Evolutionary conservation across 2,329 filamentous ascomycete genomes (phyloP), one percentile per base, ranked within the genome.

Genomic region (Aspergillus luchuensis): DNA sequence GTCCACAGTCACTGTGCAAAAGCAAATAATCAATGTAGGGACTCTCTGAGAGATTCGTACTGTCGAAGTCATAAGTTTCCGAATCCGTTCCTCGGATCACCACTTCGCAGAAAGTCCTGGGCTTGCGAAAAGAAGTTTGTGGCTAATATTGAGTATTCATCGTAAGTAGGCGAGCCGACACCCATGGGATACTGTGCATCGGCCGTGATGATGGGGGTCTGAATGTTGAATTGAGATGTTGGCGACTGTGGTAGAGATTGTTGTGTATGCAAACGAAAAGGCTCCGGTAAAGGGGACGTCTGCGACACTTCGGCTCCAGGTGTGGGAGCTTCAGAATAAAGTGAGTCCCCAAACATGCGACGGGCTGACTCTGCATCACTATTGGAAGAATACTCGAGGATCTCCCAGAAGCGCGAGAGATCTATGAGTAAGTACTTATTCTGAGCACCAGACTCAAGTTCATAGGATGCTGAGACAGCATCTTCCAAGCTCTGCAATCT

Each of bases 91-190:
- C 76, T 74, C 43, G 73, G 74, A 61, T 79, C 76, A 30, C 72
- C 67, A 55, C 70, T 72, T 19, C 76, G 73, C 43, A 78, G 66
- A 55, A 79, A 78, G 53, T 79, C 76, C 56, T 79, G 75, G 2
- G 79, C 77, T 56, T 80, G 78, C 13, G 79, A 76, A 59, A 82
- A 82, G 63, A 81, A 81, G 62, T 78, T 81, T 50, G 81, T 76
- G 4, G 79, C 80, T 47, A 81, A 68, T 36, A 82, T 80, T 2
- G 79, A 79, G 30, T 79, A 72, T 25, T 80, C 79, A 60, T 81
- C 77, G 63, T 80, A 72, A 15, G 70, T 65, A 13, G 72, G 68
- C 8, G 71, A 67, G 36, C 69, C 59, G 13, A 70, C 53, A 7
- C 52, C 63, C 17, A 58, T 58, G 51, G 58, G 33, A 59, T 68